Base-by-base conservation (phyloP, 192 early-diverging fungal species). In the Kickxella alabastrina region DNA sequence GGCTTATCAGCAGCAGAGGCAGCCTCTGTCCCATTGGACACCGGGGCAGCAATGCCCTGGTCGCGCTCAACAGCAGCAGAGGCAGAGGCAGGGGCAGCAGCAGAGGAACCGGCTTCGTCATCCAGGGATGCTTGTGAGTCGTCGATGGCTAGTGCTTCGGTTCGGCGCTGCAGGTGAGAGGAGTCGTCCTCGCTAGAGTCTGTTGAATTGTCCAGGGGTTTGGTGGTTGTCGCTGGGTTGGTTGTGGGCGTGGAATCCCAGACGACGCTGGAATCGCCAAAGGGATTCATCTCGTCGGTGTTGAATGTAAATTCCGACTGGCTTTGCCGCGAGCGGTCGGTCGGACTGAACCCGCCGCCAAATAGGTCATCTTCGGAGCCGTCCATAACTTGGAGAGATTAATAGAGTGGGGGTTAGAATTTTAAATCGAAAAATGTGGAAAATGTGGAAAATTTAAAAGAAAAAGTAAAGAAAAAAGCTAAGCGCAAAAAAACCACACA, bases 271-370 rank as follows among this genome's bases (percentile, higher is more conserved):
- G 42, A 35, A 27, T 63, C 63, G 56, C 59, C 56, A 41, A 75
- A 75, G 15, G 71, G 71, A 46, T 75, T 59, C 71, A 75, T 75
- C 59, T 75, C 71, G 14, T 59, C 53, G 24, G 29, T 61, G 51
- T 58, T 59, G 35, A 75, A 67, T 8, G 59, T 55, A 32, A 75
- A 75, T 7, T 59, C 43, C 35, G 58, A 55, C 32, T 54, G 59
- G 18, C 3, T 32, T 3, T 17, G 26, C 4, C 3, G 32, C 32
- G 31, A 13, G 17, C 29, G 31, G 6, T 29, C 21, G 19, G 24
- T 9, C 15, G 31, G 12, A 6, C 6, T 8, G 52, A 75, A 75
- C 7, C 63, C 64, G 39, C 47, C 40, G 39, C 71, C 58, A 52
- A 75, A 75, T 22, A 75, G 21, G 36, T 67, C 64, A 39, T 62